Evolutionary conservation across 208 protist species (phyloP), one percentile per base, ranked within the genome.

Genomic region (Trypanosoma cruzi): DNA sequence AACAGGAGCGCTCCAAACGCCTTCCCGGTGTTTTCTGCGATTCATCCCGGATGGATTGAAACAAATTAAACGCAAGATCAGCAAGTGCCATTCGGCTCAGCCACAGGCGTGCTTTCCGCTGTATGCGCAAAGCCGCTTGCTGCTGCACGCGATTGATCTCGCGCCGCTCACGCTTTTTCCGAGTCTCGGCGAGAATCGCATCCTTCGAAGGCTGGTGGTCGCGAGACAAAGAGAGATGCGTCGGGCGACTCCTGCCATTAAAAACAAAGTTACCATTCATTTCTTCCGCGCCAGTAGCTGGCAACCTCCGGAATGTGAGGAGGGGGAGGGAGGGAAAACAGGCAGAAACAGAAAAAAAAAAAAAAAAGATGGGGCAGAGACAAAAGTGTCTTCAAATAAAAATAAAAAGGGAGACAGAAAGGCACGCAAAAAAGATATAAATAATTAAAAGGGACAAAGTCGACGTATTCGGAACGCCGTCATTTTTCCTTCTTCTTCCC

Each of bases 221-320:
- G 6, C 75, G 69, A 4, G 84, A 89, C 18, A 96, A 75, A 0
- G 70, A 81, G 64, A 96, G 70, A 20, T 79, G 74, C 40, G 79
- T 85, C 54, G 74, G 54, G 11, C 90, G 79, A 61, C 84, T 94
- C 13, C 74, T 55, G 42, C 90, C 90, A 42, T 90, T 81, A 60
- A 96, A 96, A 18, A 52, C 14, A 57, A 63, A 75, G 18, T n/a
- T 53, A 7, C 54, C 22, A 56, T 42, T 71, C 64, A 77, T 71
- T 69, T 60, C n/a, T 22, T 32, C 20, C 34, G 5, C 26, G 29
- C 56, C 28, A 18, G 16, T 42, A 10, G 24, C 42, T 37, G 24
- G 20, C 61, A 50, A 32, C 24, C 29, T 52, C 44, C 57, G 40
- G 66, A 0, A 57, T 65, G 64, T 13, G 40, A 14, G 8, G 18